Evolutionary conservation across 192 early-diverging fungal species (phyloP).

Genomic region (Diversispora eburnea): DNA sequence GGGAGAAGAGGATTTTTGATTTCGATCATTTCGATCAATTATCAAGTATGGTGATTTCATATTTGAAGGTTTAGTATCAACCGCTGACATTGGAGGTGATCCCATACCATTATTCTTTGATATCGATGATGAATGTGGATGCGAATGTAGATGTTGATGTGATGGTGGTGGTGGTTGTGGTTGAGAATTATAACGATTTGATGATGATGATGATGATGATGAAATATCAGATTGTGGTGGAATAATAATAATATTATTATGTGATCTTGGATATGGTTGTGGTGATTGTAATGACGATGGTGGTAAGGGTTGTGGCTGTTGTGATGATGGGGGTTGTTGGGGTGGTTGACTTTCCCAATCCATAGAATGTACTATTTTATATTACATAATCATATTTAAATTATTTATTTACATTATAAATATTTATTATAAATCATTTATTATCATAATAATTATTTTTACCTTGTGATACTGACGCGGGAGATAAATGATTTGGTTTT

Average conservation of each 20-base stretch:
- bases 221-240: neutral
- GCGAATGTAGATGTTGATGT: too few species aligned
- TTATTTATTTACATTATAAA: too few species aligned
- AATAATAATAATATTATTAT: neutral
- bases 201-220: too few species aligned
- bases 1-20: neutral
- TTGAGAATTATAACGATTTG: neutral
- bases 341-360: conserved; percentile 2
- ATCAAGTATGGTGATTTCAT: neutral
- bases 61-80: neutral
- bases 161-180: too few species aligned
- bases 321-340: neutral
- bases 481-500: neutral
- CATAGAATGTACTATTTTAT: neutral
- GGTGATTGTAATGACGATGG: too few species aligned
- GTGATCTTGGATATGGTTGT: too few species aligned
- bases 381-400: too few species aligned
- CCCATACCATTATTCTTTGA: neutral
- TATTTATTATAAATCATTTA: too few species aligned
- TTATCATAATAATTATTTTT: too few species aligned
- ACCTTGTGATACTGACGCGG: neutral
- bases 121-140: neutral
- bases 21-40: neutral
- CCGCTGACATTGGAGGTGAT: neutral
- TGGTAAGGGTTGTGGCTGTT: neutral